Percentiles rank a stretch among this genome's conserved stretches.
phyloP scores from a whole-genome alignment of 139 green algal species.

The Desmodesmus armatus region DNA sequence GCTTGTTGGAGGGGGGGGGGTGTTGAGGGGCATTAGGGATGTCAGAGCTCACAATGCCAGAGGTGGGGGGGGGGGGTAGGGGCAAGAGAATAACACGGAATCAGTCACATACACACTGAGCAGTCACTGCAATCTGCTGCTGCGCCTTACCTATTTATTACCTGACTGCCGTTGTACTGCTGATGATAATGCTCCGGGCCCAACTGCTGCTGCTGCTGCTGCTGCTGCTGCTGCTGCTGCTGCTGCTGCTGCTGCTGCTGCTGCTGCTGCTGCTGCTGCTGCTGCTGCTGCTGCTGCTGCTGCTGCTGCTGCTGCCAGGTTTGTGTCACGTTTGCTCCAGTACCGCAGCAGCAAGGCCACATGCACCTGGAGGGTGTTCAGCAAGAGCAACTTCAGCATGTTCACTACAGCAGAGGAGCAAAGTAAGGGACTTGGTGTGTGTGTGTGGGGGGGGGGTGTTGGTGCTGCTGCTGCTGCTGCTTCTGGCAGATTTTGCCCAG shows the following conservation, averaged over 20 bases:
- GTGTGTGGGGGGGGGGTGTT: neutral
- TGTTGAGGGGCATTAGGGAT: neutral
- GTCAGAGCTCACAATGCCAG: no score
- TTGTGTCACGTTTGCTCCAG: conserved; percentile 69
- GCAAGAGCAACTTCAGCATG: conserved; percentile 35
- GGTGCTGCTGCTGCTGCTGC: neutral
- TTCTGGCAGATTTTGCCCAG: no score
- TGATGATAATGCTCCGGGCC: no score
- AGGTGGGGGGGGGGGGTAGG: no score
- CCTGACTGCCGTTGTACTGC: no score
- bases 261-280: neutral
- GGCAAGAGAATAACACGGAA: no score
- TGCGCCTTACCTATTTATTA: no score
- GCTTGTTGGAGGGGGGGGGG: neutral
- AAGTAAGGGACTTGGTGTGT: neutral
- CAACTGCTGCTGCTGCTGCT: neutral
- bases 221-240: neutral
- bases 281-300: neutral
- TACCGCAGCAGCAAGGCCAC: conserved; percentile 58
- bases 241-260: neutral
- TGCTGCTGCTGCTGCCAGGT: conserved; percentile 22
- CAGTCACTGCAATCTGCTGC: no score
- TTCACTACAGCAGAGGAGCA: conserved; percentile 10
- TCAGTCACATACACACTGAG: no score
- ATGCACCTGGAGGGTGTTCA: conserved; percentile 47